Evolutionary conservation across 2,329 filamentous ascomycete species (phyloP).

Genomic region (Fonsecaea nubica): DNA sequence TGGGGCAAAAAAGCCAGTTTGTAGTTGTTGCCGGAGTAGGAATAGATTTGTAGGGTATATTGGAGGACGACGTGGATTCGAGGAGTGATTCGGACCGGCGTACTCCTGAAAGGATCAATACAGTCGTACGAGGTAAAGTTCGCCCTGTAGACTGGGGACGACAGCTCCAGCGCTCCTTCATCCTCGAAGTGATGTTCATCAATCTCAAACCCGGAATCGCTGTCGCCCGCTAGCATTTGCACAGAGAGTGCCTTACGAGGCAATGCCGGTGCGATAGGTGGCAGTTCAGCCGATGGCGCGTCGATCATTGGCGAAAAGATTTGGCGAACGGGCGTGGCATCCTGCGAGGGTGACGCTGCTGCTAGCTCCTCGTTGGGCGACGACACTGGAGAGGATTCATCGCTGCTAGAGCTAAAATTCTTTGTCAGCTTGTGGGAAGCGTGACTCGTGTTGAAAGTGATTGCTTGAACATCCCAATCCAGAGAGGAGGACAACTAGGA

Average conservation of each 20-base stretch:
- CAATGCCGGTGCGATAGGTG: not conserved
- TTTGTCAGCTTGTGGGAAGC: conserved; percentile 9
- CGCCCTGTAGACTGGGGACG: conserved; percentile 25
- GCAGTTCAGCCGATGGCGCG: conserved; percentile 3
- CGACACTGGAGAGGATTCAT: conserved; percentile 26
- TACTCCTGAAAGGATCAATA: conserved; percentile 34
- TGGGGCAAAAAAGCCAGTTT: conserved; percentile 33
- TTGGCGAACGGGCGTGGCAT: conserved; percentile 4
- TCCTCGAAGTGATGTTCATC: conserved; percentile 14
- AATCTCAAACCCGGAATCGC: conserved; percentile 1
- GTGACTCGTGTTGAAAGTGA: not conserved
- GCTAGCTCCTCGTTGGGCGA: conserved; percentile 18
- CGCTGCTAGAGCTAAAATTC: conserved; percentile 24
- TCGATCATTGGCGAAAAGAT: conserved; percentile 9
- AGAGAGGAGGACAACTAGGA: not conserved
- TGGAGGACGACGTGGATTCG: conserved; percentile 34
- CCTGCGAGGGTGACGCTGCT: conserved; percentile 7
- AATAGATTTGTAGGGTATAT: conserved; percentile 30
- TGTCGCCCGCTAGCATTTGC: conserved; percentile 2
- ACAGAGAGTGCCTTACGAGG: conserved; percentile 13
- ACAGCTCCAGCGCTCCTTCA: conserved; percentile 28
- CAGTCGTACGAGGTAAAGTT: conserved; percentile 33
- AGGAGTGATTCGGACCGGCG: conserved; percentile 28
- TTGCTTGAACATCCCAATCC: not conserved
- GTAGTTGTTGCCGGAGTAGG: conserved; percentile 37